Conservation (phyloP, 768 basidiomycete species). For the Chalciporus chontae region DNA sequence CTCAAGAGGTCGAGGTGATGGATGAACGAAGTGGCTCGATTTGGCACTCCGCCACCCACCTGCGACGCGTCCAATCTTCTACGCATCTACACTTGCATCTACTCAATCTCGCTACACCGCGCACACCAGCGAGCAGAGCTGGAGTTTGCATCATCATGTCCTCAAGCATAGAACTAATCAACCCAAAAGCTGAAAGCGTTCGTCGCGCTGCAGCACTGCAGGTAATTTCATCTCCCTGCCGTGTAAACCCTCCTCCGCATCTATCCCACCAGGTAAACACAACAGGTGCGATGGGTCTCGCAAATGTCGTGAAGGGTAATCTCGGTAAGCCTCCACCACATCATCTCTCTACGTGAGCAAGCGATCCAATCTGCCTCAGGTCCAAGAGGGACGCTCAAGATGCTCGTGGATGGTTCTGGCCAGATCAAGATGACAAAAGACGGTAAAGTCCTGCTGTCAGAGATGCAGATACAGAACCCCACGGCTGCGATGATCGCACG, state of each 20-base stretch:
- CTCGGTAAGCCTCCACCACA: constrained; percentile 58
- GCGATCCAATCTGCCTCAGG: constrained; percentile 48
- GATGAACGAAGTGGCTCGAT: constrained; percentile 12
- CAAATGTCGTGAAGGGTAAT: constrained; percentile 95
- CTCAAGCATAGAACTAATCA: constrained; percentile 90
- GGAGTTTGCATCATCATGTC: constrained; percentile 41
- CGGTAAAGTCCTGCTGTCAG: constrained; percentile 95
- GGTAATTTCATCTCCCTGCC: constrained; percentile 42
- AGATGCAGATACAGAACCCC: constrained; percentile 99
- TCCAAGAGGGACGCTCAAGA: constrained; percentile 96
- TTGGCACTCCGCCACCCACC: constrained; percentile 31
- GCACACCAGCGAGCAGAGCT: no score
- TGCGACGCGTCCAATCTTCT: constrained; percentile 1
- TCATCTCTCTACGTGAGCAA: constrained; percentile 9
- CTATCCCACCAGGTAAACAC: constrained; percentile 67
- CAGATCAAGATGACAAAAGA: constrained; percentile 99
- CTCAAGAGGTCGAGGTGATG: constrained; percentile 29
- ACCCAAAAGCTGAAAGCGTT: constrained; percentile 94
- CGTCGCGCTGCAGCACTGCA: constrained; percentile 87
- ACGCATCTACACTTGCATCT: neutral
- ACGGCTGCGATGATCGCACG: constrained; percentile 99
- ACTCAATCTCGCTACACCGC: constrained; percentile 3
- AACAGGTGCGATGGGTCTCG: constrained; percentile 94
- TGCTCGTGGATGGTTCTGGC: constrained; percentile 97
- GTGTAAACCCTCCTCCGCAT: constrained; percentile 20